Conservation (phyloP, 169 alveolate genomes). For the Babesia ovata region DNA sequence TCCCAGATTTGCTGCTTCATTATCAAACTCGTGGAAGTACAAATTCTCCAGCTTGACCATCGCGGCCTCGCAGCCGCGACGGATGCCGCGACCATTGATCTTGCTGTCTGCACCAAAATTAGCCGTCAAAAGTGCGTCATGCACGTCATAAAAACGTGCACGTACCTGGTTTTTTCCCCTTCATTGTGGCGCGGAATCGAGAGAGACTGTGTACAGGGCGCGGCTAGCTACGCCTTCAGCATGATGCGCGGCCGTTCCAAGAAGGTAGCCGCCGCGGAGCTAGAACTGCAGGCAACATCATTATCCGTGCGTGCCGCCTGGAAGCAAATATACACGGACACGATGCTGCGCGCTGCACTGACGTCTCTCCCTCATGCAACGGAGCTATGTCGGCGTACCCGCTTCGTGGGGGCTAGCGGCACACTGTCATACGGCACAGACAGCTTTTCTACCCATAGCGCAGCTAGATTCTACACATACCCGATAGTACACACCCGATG, state of each 20-base stretch:
- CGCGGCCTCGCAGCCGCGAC: slow-evolving; percentile 57
- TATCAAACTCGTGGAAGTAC: slow-evolving; percentile 47
- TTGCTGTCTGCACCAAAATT: slow-evolving; percentile 9
- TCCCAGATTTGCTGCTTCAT: not conserved
- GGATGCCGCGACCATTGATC: slow-evolving; percentile 49
- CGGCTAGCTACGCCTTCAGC: not conserved
- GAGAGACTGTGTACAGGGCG: too few relatives aligned
- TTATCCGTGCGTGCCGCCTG: too few relatives aligned
- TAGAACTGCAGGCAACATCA: too few relatives aligned
- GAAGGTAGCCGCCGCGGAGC: not conserved
- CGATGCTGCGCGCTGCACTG: too few relatives aligned
- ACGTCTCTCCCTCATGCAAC: too few relatives aligned
- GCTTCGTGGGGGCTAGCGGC: too few relatives aligned
- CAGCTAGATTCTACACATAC: too few relatives aligned
- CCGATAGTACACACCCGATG: too few relatives aligned
- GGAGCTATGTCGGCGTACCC: too few relatives aligned
- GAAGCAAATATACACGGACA: too few relatives aligned
- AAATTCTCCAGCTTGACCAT: slow-evolving; percentile 40
- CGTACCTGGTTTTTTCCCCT: slow-evolving; percentile 15
- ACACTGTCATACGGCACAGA: too few relatives aligned
- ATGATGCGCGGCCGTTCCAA: slow-evolving; percentile 1
- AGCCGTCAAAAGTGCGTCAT: not conserved
- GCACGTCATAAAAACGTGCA: not conserved
- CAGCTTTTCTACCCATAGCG: too few relatives aligned
- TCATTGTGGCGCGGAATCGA: slow-evolving; percentile 1